Base-by-base conservation (phyloP, 73 alveolate species). In the Paramecium octaurelia region DNA sequence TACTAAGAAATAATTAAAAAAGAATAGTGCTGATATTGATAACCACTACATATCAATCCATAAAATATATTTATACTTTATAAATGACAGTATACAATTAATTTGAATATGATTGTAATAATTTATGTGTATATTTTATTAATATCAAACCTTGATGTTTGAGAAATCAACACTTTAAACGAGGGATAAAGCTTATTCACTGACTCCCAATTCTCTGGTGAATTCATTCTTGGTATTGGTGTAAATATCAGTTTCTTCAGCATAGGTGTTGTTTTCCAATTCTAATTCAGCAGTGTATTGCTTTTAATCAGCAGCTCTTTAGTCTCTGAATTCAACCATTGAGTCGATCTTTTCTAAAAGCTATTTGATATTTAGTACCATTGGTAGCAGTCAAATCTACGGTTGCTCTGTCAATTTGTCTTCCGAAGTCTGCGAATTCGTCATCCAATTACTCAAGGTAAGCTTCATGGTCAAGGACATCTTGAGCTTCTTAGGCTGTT, bases 201-300 rank as follows among this genome's bases (percentile, higher is more conserved):
- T 80, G 75, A 80, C 91, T 18, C 91, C 91, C 20, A 80, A 46
- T 80, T 80, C 91, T 80, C 91, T 80, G 7, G 70, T 44, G 50
- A 31, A 80, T 46, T 80, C 91, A 46, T 80, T 80, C 34, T 46
- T 46, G 18, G 57, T 38, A 27, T 80, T 80, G 43, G 70, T 44
- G 24, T 80, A 80, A 60, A 42, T 80, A 42, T 80, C 91, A 36
- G 91, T 80, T 42, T 80, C 91, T 80, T 80, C 91, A 44, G 91
- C 91, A 80, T 44, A 80, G 11, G 91, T 80, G 76, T 80, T 80
- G 18, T 80, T 80, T 42, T 80, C 91, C 38, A 80, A 80, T 46
- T 80, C 91, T 46, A 80, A 80, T 80, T 44, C 70, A 24, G 76
- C 91, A 24, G 42, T 46, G 73, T 42, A 42, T 80, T 80, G 27